These are phyloP conservation scores for Pichia sp. DNA, from an alignment of 1,139 yeast species.

Conservation along the genomic window DNA sequence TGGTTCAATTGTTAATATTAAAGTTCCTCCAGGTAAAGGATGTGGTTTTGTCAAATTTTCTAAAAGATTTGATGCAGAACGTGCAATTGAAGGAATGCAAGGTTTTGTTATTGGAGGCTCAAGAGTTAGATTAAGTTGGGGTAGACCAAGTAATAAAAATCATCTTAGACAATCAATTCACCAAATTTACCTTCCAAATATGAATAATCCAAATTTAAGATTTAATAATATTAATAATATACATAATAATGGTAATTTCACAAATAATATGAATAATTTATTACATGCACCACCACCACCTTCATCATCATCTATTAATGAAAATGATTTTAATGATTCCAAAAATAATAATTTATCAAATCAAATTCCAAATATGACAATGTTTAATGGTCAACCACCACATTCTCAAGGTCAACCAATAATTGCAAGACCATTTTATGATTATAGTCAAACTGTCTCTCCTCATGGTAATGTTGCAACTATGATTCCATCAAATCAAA, in stretches of 20 bases:
- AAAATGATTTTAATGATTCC: background rate
- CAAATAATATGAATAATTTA: slow-evolving; percentile 1
- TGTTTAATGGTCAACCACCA: slow-evolving; percentile 4
- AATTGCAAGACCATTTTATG: slow-evolving; percentile 20
- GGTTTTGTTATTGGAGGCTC: slow-evolving; percentile 86
- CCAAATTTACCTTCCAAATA: no score
- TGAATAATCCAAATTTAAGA: slow-evolving; percentile 1
- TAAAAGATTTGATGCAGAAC: slow-evolving; percentile 77
- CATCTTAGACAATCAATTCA: slow-evolving; percentile 19
- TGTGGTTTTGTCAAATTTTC: slow-evolving; percentile 89
- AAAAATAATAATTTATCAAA: background rate
- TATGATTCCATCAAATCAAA: background rate
- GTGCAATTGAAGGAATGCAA: slow-evolving; percentile 86
- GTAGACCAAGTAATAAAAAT: slow-evolving; percentile 41
- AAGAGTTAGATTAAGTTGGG: slow-evolving; percentile 86
- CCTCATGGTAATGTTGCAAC: background rate
- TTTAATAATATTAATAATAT: background rate
- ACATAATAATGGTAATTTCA: background rate
- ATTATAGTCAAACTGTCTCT: slow-evolving; percentile 13
- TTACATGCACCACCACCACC: background rate
- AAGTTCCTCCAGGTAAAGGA: slow-evolving; percentile 87
- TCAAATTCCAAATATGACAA: slow-evolving; percentile 6
- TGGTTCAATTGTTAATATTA: slow-evolving; percentile 78
- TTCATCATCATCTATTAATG: background rate
- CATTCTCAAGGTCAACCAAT: slow-evolving; percentile 22